A percentile compares a stretch with the other conserved stretches of the same genome.
Conservation (phyloP, 2,329 filamentous ascomycete species). For the Phialophora macrospora region DNA sequence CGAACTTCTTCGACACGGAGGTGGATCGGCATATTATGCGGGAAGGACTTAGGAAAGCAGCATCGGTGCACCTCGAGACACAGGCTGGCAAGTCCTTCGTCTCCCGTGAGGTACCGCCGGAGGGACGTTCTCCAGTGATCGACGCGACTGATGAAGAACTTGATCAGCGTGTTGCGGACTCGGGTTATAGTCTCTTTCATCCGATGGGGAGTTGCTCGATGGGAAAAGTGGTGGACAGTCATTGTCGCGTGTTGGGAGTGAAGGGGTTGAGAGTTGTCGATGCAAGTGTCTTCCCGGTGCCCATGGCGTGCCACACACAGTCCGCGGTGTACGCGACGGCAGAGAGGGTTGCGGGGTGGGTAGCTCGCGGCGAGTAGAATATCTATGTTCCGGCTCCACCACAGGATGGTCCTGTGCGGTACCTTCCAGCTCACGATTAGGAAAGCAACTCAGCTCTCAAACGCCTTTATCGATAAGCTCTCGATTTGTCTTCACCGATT, state of each 20-base stretch:
- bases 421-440: not conserved
- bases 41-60: slow-evolving; percentile 16
- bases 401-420: not conserved
- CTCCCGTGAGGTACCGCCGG: slow-evolving; percentile 26
- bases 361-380: slow-evolving; percentile 23
- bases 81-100: slow-evolving; percentile 34
- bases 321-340: slow-evolving; percentile 51
- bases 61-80: slow-evolving; percentile 37
- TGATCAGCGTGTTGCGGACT: slow-evolving; percentile 38
- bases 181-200: slow-evolving; percentile 46
- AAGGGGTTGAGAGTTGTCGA: slow-evolving; percentile 45
- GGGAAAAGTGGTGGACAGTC: slow-evolving; percentile 46
- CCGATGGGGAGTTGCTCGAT: slow-evolving; percentile 46
- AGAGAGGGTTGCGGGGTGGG: slow-evolving; percentile 47
- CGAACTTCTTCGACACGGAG: slow-evolving; percentile 48
- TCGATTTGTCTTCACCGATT: not conserved
- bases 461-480: not conserved
- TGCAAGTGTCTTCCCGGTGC: slow-evolving; percentile 43
- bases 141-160: slow-evolving; percentile 39
- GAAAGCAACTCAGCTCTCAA: not conserved
- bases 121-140: slow-evolving; percentile 17
- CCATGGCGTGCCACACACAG: slow-evolving; percentile 51
- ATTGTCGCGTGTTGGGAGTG: slow-evolving; percentile 42
- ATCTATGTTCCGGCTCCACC: not conserved
- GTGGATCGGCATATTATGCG: slow-evolving; percentile 17